Base-by-base conservation (phyloP, 495 filamentous ascomycete species). In the Pyronema domesticum region DNA sequence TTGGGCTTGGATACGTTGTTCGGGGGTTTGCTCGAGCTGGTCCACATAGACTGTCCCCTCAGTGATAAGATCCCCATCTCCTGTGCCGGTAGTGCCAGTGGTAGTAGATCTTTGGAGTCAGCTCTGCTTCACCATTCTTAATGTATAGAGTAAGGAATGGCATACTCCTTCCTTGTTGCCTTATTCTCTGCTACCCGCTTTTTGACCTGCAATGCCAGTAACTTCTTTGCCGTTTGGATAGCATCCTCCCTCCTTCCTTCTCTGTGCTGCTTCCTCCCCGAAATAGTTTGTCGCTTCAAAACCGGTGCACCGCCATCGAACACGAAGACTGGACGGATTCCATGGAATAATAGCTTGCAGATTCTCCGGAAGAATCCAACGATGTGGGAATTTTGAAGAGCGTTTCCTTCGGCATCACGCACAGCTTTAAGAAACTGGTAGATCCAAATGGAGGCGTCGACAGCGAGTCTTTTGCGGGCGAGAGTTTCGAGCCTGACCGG, bases 401-500 rank as follows among this genome's bases (percentile, higher is more conserved):
- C 93, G 64, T 98, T 94, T 39, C 91, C 91, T 70, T 98, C 91
- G 63, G 95, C 94, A 69, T 98, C 91, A 61, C 91, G 87, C 1
- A 98, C 93, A 14, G 91, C 91, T 71, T 98, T 98, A 57, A 98
- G 77, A 65, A 98, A 98, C 66, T 98, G 91, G 71, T 98, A 98
- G 55, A 98, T 95, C 91, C 91, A 98, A 63, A 96, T 98, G 3
- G 87, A 94, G 51, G 93, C 91, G 69, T 98, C 91, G 67, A 98
- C 85, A 33, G 91, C 91, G 55, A 98, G 80, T 18, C 91, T 86
- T 67, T 94, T 95, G 56, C 81, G 82, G 67, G 95, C 94, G 50
- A 98, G 81, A 1, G 91, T 94, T 65, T 93, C 86, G 60, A 98
- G 83, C 68, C 94, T 94, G 56, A 91, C 88, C 14, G 83, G 83